Evolutionary conservation across 805 yeast species (phyloP).

Genomic region (Candida sonorensis): DNA sequence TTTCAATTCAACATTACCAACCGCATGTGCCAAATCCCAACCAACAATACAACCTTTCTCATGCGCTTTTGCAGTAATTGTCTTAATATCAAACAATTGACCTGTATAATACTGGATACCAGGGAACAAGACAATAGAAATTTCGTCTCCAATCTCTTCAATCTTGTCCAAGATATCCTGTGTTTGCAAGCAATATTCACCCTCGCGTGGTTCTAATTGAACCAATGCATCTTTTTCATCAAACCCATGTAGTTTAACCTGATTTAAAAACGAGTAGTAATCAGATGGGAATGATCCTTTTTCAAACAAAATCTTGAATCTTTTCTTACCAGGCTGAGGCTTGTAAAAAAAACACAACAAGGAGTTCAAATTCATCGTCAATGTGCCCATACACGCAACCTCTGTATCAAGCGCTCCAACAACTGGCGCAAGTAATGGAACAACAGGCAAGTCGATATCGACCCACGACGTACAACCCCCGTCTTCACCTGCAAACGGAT

Average conservation of each 20-base stretch:
- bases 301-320: conserved; percentile 74
- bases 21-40: conserved; percentile 96
- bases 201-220: conserved; percentile 54
- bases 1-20: conserved; percentile 71
- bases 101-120: conserved; percentile 94
- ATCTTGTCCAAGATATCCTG: conserved; percentile 55
- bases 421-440: conserved; percentile 60
- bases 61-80: conserved; percentile 63
- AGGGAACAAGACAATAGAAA: conserved; percentile 73
- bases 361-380: conserved; percentile 77
- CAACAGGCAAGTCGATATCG: conserved; percentile 71
- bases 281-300: conserved; percentile 90
- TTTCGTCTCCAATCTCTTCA: conserved; percentile 45
- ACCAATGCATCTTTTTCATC: conserved; percentile 50
- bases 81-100: conserved; percentile 68
- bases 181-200: conserved; percentile 51
- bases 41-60: conserved; percentile 54
- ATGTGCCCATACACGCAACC: conserved; percentile 82
- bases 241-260: conserved; percentile 55
- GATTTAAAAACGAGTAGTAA: conserved; percentile 75
- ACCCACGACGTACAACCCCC: conserved; percentile 72
- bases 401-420: conserved; percentile 75
- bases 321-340: conserved; percentile 49
- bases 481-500: conserved; percentile 38
- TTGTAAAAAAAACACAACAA: conserved; percentile 66